phyloP scores from a whole-genome alignment of 2,329 filamentous ascomycete genomes.

The Trichoderma asperellum region DNA sequence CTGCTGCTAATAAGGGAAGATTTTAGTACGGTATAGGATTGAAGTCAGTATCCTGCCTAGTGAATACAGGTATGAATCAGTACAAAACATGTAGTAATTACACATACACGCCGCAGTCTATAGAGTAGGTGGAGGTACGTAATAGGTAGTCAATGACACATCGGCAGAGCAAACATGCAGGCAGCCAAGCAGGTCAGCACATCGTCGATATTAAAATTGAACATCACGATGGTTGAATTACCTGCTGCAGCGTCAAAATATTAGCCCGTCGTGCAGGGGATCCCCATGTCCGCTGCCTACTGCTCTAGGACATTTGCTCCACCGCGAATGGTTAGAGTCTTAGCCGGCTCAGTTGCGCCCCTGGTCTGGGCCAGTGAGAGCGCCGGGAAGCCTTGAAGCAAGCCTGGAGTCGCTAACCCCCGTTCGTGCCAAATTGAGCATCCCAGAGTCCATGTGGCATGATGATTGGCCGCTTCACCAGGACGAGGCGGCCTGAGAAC shows the following conservation, averaged over 20 bases:
- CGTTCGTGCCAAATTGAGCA: slow-evolving; percentile 26
- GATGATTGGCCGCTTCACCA: slow-evolving; percentile 23
- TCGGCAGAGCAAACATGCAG: background rate
- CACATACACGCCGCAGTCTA: too few species aligned
- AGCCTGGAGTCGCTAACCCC: too few species aligned
- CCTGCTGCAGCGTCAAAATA: background rate
- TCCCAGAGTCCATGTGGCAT: slow-evolving; percentile 25
- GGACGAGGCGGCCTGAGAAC: slow-evolving; percentile 5
- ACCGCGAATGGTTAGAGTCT: slow-evolving; percentile 12
- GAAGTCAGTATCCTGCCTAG: too few species aligned
- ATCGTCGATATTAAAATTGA: slow-evolving; percentile 12
- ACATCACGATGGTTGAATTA: background rate
- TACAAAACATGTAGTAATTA: background rate
- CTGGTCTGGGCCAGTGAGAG: too few species aligned
- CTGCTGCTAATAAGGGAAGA: background rate
- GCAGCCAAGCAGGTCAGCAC: slow-evolving; percentile 5
- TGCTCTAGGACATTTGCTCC: slow-evolving; percentile 16
- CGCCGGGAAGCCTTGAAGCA: too few species aligned
- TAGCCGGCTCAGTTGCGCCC: too few species aligned
- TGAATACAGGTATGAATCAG: background rate
- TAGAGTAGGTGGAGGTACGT: too few species aligned
- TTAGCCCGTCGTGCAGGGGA: slow-evolving; percentile 3
- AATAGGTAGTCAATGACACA: background rate
- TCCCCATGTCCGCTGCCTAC: slow-evolving; percentile 16
- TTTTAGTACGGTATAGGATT: too few species aligned